phyloP scores from a whole-genome alignment of 2,329 filamentous ascomycete genomes.

The Sporothrix variecibatus region DNA sequence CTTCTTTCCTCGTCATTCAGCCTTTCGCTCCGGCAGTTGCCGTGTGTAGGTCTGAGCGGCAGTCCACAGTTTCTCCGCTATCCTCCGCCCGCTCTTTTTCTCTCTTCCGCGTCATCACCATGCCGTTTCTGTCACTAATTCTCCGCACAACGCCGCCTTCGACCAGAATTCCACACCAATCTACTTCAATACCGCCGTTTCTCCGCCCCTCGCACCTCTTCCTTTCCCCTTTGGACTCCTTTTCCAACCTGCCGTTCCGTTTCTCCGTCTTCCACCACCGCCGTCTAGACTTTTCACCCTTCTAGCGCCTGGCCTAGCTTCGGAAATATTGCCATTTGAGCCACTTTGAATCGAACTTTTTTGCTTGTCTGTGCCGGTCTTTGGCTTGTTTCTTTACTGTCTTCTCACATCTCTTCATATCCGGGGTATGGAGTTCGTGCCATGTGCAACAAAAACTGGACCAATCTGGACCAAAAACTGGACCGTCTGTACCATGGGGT shows the following conservation, averaged over 20 bases:
- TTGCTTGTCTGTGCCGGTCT: not conserved
- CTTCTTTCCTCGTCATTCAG: not conserved
- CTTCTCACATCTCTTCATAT: not conserved
- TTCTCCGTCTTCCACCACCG: not conserved
- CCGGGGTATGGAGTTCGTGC: not conserved
- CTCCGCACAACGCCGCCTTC: not conserved
- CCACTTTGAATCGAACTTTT: not conserved
- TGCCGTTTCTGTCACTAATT: not conserved
- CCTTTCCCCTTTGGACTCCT: not conserved
- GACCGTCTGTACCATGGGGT: not conserved
- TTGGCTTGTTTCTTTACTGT: not conserved
- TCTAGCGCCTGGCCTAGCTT: slow-evolving; percentile 6
- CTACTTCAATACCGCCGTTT: not conserved
- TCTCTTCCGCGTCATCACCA: not conserved
- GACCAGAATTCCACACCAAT: not conserved
- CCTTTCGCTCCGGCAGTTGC: not conserved
- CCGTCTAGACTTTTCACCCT: not conserved
- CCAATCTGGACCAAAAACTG: not conserved
- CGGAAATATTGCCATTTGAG: not conserved
- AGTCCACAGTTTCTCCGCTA: not conserved
- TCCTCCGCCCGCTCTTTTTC: not conserved
- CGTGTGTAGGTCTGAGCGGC: not conserved
- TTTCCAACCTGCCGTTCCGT: not conserved
- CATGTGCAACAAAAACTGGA: not conserved
- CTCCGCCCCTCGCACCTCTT: not conserved